Evolutionary conservation across 2,329 filamentous ascomycete genomes (phyloP).

Genomic region (Boeremia exigua): DNA sequence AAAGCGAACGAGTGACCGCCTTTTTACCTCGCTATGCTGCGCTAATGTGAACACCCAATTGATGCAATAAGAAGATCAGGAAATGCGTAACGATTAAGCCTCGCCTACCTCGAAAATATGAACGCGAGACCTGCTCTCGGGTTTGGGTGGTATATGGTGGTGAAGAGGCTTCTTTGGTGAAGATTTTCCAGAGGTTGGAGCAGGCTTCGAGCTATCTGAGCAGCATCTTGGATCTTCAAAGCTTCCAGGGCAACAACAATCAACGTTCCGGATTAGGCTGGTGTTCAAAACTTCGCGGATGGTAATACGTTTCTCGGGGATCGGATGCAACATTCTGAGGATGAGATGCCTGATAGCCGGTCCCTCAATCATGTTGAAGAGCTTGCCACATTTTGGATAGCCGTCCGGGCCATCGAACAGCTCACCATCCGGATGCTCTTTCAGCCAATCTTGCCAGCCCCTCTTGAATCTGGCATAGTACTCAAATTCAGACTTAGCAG

Average conservation of each 20-base stretch:
- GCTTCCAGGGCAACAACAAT: constrained; percentile 78
- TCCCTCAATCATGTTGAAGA: constrained; percentile 72
- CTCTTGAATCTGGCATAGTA: constrained; percentile 69
- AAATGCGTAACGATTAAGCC: not conserved
- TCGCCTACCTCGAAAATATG: constrained; percentile 51
- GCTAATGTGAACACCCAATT: constrained; percentile 17
- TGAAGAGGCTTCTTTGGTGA: constrained; percentile 51
- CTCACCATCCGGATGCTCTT: constrained; percentile 58
- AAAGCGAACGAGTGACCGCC: not conserved
- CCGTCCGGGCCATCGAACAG: constrained; percentile 62
- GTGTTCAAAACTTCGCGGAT: constrained; percentile 73
- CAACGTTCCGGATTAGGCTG: constrained; percentile 74
- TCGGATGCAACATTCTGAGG: constrained; percentile 81
- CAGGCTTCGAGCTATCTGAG: constrained; percentile 63
- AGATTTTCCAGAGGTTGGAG: constrained; percentile 42
- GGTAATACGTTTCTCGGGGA: constrained; percentile 72
- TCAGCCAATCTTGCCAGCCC: constrained; percentile 73
- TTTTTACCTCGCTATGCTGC: constrained; percentile 16
- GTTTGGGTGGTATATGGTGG: constrained; percentile 52
- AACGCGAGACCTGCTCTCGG: constrained; percentile 45
- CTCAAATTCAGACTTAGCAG: constrained; percentile 62
- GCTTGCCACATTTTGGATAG: constrained; percentile 69
- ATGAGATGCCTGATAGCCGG: constrained; percentile 71
- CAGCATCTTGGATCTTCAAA: constrained; percentile 67
- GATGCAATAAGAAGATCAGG: constrained; percentile 7